Evolutionary conservation across 192 early-diverging fungal genomes (phyloP), one percentile per base, ranked within the genome.

Genomic region (Nowakowskiella sp.): DNA sequence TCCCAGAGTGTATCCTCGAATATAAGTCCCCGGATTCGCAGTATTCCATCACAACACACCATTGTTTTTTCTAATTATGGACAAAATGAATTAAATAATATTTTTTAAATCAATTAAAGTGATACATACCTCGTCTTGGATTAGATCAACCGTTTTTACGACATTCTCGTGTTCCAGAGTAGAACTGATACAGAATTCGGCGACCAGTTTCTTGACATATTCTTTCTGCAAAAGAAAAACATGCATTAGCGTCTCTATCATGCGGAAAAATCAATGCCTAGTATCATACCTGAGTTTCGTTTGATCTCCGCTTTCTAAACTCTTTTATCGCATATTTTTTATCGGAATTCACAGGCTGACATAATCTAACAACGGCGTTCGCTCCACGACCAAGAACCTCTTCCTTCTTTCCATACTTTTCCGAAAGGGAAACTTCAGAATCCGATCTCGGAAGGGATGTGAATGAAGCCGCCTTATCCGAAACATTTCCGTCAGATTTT

Each of bases 131-230:
- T 90, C 84, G 57, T 97, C 94, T 65, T 92, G 87, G 28, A 98
- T 91, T 53, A 98, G 71, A 68, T 98, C 94, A n/a, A 96, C 80
- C 3, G 92, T 95, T 58, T 82, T 79, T 24, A 98, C 89, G 26
- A 98, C 71, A 65, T 98, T 91, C 56, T 79, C 73, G 71, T 95
- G 91, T 43, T 91, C 77, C 45, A 97, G 73, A 29, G 86, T 85
- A 3, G 90, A 93, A 34, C 82, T 85, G 52, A 98, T 96, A 70
- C 92, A 94, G 64, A 92, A 98, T 71, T 97, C 94, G 64, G 82
- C 80, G 22, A 83, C 86, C 55, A 97, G 73, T 71, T 94, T 96
- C 69, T 96, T 95, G 66, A 94, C 73, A 67, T 94, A 96, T 42
- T 92, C 88, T 65, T 89, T 89, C 77, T 94, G 81, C 23, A 10